Evolutionary conservation across 192 early-diverging fungal genomes (phyloP).

Genomic region (Fimicolochytrium jonesii): DNA sequence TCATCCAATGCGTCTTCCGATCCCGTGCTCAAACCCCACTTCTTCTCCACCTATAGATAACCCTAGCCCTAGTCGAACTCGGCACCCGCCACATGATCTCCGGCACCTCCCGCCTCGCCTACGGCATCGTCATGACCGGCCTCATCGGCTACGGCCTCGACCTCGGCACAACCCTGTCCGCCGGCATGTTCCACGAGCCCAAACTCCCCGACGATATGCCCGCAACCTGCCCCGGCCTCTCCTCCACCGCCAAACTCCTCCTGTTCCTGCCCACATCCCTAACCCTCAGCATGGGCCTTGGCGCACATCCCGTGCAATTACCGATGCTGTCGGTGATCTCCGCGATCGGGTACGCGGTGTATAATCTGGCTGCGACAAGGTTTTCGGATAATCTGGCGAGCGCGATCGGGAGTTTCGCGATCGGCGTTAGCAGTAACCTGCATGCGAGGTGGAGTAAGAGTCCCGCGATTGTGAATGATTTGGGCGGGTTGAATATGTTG

Average conservation of each 20-base stretch:
- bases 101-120: conserved; percentile 28
- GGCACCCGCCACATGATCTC: conserved; percentile 28
- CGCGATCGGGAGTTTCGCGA: conserved; percentile 23
- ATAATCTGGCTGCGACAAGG: not conserved
- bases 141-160: conserved; percentile 37
- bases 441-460: conserved; percentile 20
- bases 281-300: conserved; percentile 18
- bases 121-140: conserved; percentile 30
- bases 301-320: conserved; percentile 34
- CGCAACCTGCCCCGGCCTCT: conserved; percentile 10
- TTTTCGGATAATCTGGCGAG: conserved; percentile 15
- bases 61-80: conserved; percentile 32
- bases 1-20: no score
- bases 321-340: conserved; percentile 28
- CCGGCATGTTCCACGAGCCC: not conserved
- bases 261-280: conserved; percentile 31
- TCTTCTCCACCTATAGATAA: no score
- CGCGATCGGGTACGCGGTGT: conserved; percentile 13
- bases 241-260: not conserved
- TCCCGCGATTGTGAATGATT: conserved; percentile 30
- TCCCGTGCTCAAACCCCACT: no score
- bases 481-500: conserved; percentile 24
- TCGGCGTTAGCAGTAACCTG: conserved; percentile 25
- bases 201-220: conserved; percentile 7
- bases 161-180: conserved; percentile 26